Base-by-base conservation (phyloP, 1,284 basidiomycete species). In the Melanopsichium pennsylvanicum region DNA sequence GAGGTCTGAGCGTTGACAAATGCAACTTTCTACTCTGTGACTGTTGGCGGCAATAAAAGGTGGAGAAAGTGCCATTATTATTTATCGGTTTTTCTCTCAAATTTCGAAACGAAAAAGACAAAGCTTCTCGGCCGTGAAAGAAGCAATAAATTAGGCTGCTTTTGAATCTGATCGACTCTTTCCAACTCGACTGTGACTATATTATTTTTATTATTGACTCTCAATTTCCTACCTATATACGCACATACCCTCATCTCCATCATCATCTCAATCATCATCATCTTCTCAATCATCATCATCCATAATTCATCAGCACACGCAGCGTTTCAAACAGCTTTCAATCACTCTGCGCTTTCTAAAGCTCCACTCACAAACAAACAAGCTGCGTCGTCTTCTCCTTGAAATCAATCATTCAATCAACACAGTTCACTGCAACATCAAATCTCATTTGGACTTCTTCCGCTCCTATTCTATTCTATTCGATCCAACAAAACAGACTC, bases 101-200 rank as follows among this genome's bases (percentile, higher is more conserved):
- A n/a, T n/a, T n/a, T n/a, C n/a, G n/a, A n/a, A n/a, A n/a, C n/a
- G n/a, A n/a, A n/a, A n/a, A n/a, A n/a, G n/a, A n/a, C n/a, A n/a
- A n/a, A n/a, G n/a, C 15, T 7, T 25, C 35, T 39, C 45, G 45
- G 45, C 45, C 45, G 45, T 47, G 36, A 45, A 19, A 33, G 36
- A 2, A 22, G 18, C 22, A 26, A 26, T 22, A n/a, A 16, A 36
- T 35, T 15, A 45, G 43, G 29, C 15, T 31, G 29, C 7, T 7
- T 40, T 26, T 25, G 39, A 23, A 32, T 4, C 29, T 32, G 25
- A 19, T 29, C 23, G 16, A 25, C 10, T 23, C 23, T n/a, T n/a
- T n/a, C n/a, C n/a, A n/a, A n/a, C n/a, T n/a, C n/a, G n/a, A n/a
- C n/a, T n/a, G n/a, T n/a, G n/a, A n/a, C n/a, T n/a, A n/a, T n/a